Evolutionary conservation across 163 green algal genomes (phyloP), one percentile per base, ranked within the genome.

Genomic region (Scenedesmus sp.): DNA sequence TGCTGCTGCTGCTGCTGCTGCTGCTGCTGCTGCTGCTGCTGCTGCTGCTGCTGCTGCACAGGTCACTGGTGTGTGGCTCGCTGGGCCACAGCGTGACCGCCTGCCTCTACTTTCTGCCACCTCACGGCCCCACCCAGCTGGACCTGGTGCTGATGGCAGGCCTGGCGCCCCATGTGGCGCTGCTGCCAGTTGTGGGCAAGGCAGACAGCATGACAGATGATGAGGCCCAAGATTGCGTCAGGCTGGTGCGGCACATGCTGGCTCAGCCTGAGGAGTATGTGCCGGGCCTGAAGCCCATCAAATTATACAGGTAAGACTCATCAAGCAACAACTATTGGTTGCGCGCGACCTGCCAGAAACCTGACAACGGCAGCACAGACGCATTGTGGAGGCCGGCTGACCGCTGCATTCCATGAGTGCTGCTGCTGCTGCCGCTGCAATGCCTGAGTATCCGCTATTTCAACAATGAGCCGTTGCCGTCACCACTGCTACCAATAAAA

Each of bases 91-190:
- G 60, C 62, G 34, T 81, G 60, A 89, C 84, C 4, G 62, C 62
- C 73, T 82, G 57, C 20, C 62, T 89, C n/a, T 89, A 89, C 62
- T 89, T 89, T 60, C 84, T 89, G 84, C 84, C 57, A 12, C 64
- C 84, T 2, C 23, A 57, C 12, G 60, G 84, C 62, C n/a, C 84
- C 84, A 56, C 59, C 34, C 10, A 81, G 60, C 34, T 89, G 3
- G 84, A 89, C 64, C 60, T 89, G n/a, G 62, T 57, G 34, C 62
- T 89, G 18, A 79, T 89, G 84, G 62, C 84, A 10, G 84, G 55
- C 12, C 84, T 89, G 20, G 82, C 60, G n/a, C 5, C 0, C 1
- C n/a, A 82, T 10, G 84, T 89, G 20, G 34, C 84, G 12, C 23
- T 81, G 57, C 57, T 89, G 62, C 84, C 84, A 6, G 64, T 82